phyloP scores from a whole-genome alignment of 202 grass and related monocot genomes.

The Panicum virgatum region DNA sequence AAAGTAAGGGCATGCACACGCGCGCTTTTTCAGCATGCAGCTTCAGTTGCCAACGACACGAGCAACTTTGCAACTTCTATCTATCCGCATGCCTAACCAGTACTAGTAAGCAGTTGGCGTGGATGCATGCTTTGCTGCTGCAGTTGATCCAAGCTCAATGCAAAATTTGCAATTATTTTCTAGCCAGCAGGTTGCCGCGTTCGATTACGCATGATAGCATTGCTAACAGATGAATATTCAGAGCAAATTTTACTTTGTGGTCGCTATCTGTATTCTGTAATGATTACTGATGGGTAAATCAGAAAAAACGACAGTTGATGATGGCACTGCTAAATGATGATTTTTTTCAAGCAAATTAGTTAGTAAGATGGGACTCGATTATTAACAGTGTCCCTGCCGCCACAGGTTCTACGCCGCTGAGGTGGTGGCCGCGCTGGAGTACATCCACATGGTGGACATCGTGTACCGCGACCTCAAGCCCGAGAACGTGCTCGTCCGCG shows the following conservation, averaged over 20 bases:
- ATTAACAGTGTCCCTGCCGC: not conserved
- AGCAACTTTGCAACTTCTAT: not conserved
- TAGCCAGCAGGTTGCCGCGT: not conserved
- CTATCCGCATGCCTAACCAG: not conserved
- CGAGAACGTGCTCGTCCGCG: conserved; percentile 89
- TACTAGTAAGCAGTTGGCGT: not conserved
- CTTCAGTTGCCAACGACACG: not conserved
- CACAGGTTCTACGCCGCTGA: conserved; percentile 94
- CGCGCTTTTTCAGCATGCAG: not conserved
- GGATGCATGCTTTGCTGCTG: not conserved
- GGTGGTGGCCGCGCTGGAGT: conserved; percentile 91
- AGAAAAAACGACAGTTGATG: not conserved
- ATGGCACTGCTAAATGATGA: not conserved
- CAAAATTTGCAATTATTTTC: not conserved
- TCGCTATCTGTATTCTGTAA: not conserved
- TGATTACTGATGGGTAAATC: not conserved
- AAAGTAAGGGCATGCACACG: not conserved
- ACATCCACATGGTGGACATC: conserved; percentile 97
- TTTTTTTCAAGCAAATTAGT: not conserved
- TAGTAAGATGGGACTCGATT: not conserved
- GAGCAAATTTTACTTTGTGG: not conserved
- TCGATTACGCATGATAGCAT: not conserved
- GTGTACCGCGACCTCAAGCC: conserved; percentile 97
- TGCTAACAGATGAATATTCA: not conserved
- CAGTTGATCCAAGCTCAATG: not conserved